A percentile compares a stretch with the other conserved stretches of the same genome.
phyloP scores from a whole-genome alignment of 495 filamentous ascomycete genomes.

The Xylaria intraflava region DNA sequence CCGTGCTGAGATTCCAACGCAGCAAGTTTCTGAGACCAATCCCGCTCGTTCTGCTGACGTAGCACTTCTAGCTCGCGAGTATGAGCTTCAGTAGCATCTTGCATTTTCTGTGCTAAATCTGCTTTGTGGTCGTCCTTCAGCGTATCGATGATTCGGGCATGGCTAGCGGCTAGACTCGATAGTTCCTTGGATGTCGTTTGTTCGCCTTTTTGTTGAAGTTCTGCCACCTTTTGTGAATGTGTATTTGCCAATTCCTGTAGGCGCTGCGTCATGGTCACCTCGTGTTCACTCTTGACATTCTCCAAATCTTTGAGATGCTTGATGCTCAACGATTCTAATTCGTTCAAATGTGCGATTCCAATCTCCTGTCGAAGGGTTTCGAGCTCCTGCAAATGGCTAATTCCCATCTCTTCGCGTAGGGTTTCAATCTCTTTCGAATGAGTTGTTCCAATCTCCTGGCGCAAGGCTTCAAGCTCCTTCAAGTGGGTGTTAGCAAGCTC shows the following conservation, averaged over 20 bases:
- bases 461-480: constrained; percentile 7
- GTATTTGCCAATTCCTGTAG: constrained; percentile 13
- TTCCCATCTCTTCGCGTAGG: constrained; percentile 1
- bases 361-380: constrained; percentile 15
- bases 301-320: constrained; percentile 11
- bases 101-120: constrained; percentile 12
- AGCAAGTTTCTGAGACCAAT: constrained; percentile 3
- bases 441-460: constrained; percentile 13
- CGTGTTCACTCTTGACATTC: constrained; percentile 12
- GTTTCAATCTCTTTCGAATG: constrained; percentile 11
- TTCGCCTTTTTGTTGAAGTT: constrained; percentile 14
- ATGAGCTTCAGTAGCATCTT: constrained; percentile 12
- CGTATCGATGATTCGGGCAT: constrained; percentile 9
- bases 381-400: not conserved
- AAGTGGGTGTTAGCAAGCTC: not conserved
- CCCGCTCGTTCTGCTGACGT: constrained; percentile 6
- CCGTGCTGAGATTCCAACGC: not conserved
- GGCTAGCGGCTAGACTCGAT: constrained; percentile 6
- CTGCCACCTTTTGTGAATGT: constrained; percentile 14
- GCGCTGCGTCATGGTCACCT: constrained; percentile 12
- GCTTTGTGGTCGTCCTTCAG: constrained; percentile 13
- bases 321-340: constrained; percentile 18
- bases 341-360: constrained; percentile 6
- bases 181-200: constrained; percentile 17
- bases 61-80: constrained; percentile 6